Evolutionary conservation across 495 filamentous ascomycete species (phyloP).

Genomic region (Parmelia sp.): DNA sequence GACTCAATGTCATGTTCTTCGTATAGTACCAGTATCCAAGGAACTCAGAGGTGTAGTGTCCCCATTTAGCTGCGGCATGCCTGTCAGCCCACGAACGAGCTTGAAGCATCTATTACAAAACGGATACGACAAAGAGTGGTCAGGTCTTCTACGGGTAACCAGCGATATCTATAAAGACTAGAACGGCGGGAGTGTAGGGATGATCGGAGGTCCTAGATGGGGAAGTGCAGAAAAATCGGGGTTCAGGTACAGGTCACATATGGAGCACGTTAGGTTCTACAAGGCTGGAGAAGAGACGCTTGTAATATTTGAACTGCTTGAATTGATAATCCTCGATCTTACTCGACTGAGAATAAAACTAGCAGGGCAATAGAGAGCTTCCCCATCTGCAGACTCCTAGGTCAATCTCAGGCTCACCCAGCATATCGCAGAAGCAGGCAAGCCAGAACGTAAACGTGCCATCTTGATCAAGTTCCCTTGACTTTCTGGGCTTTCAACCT

Average conservation of each 20-base stretch:
- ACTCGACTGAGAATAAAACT: not conserved
- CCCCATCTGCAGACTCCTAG: not conserved
- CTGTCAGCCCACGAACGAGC: not conserved
- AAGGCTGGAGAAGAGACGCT: not conserved
- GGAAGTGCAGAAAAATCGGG: too few relatives aligned
- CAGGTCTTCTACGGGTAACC: not conserved
- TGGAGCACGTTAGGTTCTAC: not conserved
- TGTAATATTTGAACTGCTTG: not conserved
- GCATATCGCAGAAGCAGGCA: not conserved
- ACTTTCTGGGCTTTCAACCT: not conserved
- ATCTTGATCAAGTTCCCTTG: not conserved
- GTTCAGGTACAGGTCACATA: not conserved
- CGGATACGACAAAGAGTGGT: not conserved
- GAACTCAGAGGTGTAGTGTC: constrained; percentile 18
- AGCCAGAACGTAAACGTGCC: not conserved
- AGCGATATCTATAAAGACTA: too few relatives aligned
- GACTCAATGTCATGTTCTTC: not conserved
- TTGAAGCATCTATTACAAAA: not conserved
- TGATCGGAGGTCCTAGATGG: too few relatives aligned
- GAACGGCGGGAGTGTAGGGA: too few relatives aligned
- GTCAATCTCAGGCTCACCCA: not conserved
- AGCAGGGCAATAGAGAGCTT: not conserved
- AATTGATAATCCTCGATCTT: not conserved
- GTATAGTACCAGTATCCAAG: constrained; percentile 23
- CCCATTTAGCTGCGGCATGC: constrained; percentile 26